These are phyloP conservation scores for Metschnikowia gruessii DNA, from an alignment of 805 yeast species.

Conservation along the genomic window DNA sequence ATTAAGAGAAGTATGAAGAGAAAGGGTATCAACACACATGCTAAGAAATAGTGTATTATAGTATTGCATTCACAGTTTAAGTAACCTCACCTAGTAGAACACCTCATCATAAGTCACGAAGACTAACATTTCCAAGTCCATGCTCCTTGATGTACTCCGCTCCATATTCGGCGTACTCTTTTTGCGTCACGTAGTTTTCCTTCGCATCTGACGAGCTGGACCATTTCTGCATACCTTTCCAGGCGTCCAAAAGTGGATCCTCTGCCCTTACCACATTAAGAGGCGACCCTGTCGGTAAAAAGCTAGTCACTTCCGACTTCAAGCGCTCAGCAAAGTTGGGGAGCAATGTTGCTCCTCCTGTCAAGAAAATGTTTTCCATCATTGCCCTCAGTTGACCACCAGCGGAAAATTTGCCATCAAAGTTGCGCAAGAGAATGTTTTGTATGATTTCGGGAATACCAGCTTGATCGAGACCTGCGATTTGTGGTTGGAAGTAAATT, in stretches of 20 bases:
- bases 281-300: constrained; percentile 66
- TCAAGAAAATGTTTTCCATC: constrained; percentile 66
- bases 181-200: constrained; percentile 53
- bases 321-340: constrained; percentile 67
- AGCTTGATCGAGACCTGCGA: constrained; percentile 95
- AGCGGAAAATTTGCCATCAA: constrained; percentile 52
- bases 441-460: constrained; percentile 81
- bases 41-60: constrained; percentile 24
- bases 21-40: constrained; percentile 70
- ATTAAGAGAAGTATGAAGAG: constrained; percentile 62
- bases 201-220: constrained; percentile 47
- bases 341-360: constrained; percentile 80
- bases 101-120: constrained; percentile 16
- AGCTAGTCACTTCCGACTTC: constrained; percentile 61
- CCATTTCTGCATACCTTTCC: constrained; percentile 94
- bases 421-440: constrained; percentile 58
- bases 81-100: background rate
- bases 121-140: constrained; percentile 61
- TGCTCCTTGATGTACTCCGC: constrained; percentile 87
- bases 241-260: constrained; percentile 76
- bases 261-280: constrained; percentile 59
- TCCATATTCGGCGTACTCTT: constrained; percentile 87
- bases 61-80: constrained; percentile 4
- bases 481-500: constrained; percentile 84
- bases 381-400: constrained; percentile 52